These are phyloP conservation scores for Colletotrichum sp. DNA, from an alignment of 2,329 filamentous ascomycete genomes.

Conservation along the genomic window DNA sequence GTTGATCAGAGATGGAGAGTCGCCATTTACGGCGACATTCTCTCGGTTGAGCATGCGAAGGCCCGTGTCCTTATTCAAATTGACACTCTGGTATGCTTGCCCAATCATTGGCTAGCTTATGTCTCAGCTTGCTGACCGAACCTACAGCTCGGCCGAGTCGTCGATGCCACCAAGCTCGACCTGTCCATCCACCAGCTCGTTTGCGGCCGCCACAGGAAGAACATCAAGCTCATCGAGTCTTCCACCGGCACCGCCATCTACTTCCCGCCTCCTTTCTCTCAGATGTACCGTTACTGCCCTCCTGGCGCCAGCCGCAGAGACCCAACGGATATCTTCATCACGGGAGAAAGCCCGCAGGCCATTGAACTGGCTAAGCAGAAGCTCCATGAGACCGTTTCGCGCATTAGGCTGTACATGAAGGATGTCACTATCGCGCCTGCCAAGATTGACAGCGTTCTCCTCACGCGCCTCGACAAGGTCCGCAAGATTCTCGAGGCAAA, in stretches of 20 bases:
- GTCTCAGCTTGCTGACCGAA: conserved; percentile 7
- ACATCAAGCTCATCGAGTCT: conserved; percentile 97
- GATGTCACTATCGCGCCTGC: conserved; percentile 87
- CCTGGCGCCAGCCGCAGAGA: conserved; percentile 81
- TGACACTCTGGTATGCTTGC: conserved; percentile 76
- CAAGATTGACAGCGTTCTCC: conserved; percentile 93
- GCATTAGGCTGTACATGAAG: conserved; percentile 86
- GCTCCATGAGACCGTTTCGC: conserved; percentile 82
- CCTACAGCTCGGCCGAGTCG: conserved; percentile 69
- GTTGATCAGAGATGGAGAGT: conserved; percentile 91
- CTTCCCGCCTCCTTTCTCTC: conserved; percentile 92
- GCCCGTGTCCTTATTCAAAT: conserved; percentile 96
- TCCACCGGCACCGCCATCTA: conserved; percentile 96
- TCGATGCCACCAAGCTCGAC: conserved; percentile 83
- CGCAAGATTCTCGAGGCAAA: conserved; percentile 98
- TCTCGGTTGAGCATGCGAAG: conserved; percentile 97
- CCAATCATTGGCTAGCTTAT: background rate
- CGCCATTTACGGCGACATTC: conserved; percentile 92
- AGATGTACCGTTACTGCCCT: conserved; percentile 88
- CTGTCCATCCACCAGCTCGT: conserved; percentile 89
- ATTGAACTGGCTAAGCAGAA: conserved; percentile 91
- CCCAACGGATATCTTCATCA: conserved; percentile 92
- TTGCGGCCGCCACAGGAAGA: conserved; percentile 92
- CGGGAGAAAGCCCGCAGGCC: conserved; percentile 82
- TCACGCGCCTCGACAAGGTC: conserved; percentile 92